Conservation (phyloP, 1,284 basidiomycete species). For the Tylopilus orsonianus region DNA sequence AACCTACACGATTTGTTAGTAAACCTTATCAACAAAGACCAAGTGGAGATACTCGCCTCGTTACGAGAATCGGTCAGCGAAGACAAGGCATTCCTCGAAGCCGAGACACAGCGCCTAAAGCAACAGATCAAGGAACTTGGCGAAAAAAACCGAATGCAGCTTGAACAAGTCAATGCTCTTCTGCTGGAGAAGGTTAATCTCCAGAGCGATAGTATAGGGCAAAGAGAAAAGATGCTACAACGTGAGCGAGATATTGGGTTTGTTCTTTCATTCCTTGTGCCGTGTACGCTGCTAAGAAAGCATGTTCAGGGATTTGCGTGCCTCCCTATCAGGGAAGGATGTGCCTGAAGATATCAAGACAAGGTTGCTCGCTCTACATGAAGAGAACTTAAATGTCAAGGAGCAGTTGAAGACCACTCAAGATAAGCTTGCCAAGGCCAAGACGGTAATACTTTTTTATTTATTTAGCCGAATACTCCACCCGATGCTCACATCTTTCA, state of each 20-base stretch:
- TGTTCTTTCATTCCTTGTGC: conserved; percentile 24
- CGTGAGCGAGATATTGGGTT: conserved; percentile 80
- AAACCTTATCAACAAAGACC: conserved; percentile 81
- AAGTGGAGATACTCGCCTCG: conserved; percentile 78
- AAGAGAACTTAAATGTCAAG: conserved; percentile 71
- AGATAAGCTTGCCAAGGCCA: conserved; percentile 83
- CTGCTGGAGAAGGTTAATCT: conserved; percentile 90
- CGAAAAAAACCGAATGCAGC: conserved; percentile 89
- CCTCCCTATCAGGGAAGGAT: conserved; percentile 70
- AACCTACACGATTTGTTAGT: conserved; percentile 46
- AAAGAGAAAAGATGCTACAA: conserved; percentile 80
- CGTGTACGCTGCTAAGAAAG: not conserved
- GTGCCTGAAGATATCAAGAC: conserved; percentile 80
- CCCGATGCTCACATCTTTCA: conserved; percentile 33
- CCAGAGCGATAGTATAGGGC: conserved; percentile 84
- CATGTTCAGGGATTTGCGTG: conserved; percentile 63
- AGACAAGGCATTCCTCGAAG: conserved; percentile 78
- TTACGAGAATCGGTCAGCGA: conserved; percentile 87
- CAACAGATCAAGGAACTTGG: conserved; percentile 69
- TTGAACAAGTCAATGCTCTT: conserved; percentile 86
- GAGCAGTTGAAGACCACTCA: conserved; percentile 70
- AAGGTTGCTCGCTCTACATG: conserved; percentile 73
- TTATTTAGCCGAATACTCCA: not conserved
- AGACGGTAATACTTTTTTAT: conserved; percentile 52
- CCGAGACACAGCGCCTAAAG: conserved; percentile 63